Evolutionary conservation across 306 rosid species (phyloP), one percentile per base, ranked within the genome.

Genomic region (Sophora flavescens): DNA sequence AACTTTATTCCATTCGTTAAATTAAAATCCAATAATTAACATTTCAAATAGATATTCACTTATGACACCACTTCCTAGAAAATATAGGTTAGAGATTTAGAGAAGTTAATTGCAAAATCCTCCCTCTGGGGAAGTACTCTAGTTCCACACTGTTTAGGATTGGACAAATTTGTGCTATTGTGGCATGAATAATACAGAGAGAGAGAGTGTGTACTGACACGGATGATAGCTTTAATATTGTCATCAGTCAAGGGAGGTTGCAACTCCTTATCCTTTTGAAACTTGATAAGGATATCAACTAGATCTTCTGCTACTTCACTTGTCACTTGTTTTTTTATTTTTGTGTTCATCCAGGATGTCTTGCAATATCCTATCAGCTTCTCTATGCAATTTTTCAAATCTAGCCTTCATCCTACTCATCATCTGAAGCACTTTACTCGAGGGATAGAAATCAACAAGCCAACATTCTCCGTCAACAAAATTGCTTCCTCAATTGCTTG

Each of bases 231-330:
- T 78, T 81, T 74, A 13, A 85, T 42, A 15, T 78, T 70, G 14
- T 78, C 47, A 50, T 82, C 83, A 4, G 74, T 68, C 16, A 52
- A 53, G 8, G 35, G 22, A 11, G 0, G 8, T 9, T 66, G 33
- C 0, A 50, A 48, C 12, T 72, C 75, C 3, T 54, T 64, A 0
- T 14, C 45, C 18, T 72, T 44, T 44, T 81, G 83, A 78, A 63
- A 10, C 54, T 50, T 69, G 62, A 85, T 69, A 47, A 78, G 81
- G 28, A 68, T 76, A 69, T 85, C 78, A 47, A 78, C 69, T 6
- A 81, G 52, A 69, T 81, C 85, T 56, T 85, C 79, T 22, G 4
- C 41, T 52, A 1, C 70, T 53, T 72, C 64, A n/a, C 8, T n/a
- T 0, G 2, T 8, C 8, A 6, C 9, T 59, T 4, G n/a, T n/a